These are phyloP conservation scores for Tulasnella sp. DNA, from an alignment of 768 basidiomycete species.

Conservation along the genomic window DNA sequence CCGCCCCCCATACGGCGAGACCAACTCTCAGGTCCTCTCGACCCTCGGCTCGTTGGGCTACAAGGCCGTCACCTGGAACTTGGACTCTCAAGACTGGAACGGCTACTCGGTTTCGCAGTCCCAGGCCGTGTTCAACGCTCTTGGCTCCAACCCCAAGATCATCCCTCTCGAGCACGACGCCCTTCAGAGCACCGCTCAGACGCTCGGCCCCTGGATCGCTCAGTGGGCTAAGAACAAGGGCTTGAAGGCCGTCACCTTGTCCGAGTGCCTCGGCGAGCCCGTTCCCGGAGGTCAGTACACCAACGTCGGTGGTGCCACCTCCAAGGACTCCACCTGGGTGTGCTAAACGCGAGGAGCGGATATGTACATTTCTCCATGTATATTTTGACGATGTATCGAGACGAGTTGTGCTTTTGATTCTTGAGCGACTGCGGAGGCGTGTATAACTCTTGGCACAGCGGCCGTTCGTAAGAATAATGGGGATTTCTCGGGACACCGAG, in stretches of 20 bases:
- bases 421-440: background rate
- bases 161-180: slow-evolving; percentile 13
- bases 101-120: background rate
- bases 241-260: background rate
- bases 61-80: slow-evolving; percentile 19
- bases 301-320: slow-evolving; percentile 12
- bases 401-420: background rate
- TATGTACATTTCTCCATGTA: background rate
- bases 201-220: slow-evolving; percentile 8
- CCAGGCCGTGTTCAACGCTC: slow-evolving; percentile 9
- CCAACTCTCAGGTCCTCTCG: background rate
- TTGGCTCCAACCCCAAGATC: slow-evolving; percentile 5
- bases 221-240: background rate
- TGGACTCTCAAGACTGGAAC: slow-evolving; percentile 16
- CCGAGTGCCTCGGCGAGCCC: slow-evolving; percentile 17
- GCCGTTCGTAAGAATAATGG: no score
- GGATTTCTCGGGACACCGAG: background rate
- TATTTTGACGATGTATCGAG: background rate
- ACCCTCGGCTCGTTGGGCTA: background rate
- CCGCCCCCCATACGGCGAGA: slow-evolving; percentile 13
- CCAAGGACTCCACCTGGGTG: slow-evolving; percentile 20
- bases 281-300: background rate
- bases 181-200: slow-evolving; percentile 7
- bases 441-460: no score
- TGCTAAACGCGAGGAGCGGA: slow-evolving; percentile 1